Percentiles rank a stretch among this genome's conserved stretches.
phyloP scores from a whole-genome alignment of 305 asterid genomes.

The Fraxinus baroniana region DNA sequence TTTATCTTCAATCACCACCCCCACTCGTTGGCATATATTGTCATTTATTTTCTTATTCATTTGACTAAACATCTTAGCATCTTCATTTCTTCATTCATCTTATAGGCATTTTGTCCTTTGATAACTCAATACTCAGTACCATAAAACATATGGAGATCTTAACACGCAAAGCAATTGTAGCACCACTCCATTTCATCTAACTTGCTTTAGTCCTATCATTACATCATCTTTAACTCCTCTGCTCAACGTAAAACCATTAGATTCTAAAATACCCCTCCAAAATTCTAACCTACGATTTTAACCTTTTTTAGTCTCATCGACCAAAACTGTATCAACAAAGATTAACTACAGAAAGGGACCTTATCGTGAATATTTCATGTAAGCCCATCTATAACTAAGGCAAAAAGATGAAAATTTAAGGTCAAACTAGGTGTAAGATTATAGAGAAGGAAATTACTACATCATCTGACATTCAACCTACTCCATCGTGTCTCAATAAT shows the following conservation, averaged over 20 bases:
- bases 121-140: not conserved
- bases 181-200: not conserved
- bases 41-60: not conserved
- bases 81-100: not conserved
- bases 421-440: not conserved
- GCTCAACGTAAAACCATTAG: not conserved
- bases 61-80: not conserved
- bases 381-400: not conserved
- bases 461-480: not conserved
- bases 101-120: not conserved
- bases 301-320: not conserved
- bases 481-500: not conserved
- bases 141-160: not conserved
- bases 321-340: not conserved
- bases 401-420: not conserved
- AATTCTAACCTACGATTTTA: not conserved
- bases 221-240: not conserved
- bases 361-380: not conserved
- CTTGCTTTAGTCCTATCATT: not conserved
- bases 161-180: not conserved
- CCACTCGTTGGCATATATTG: not conserved
- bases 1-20: not conserved
- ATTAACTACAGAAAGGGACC: not conserved
- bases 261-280: not conserved
- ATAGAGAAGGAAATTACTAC: not conserved